A percentile compares a stretch with the other conserved stretches of the same genome.
These are phyloP conservation scores for Gigaspora rosea DNA, from an alignment of 192 early-diverging fungal genomes.

Conservation along the genomic window DNA sequence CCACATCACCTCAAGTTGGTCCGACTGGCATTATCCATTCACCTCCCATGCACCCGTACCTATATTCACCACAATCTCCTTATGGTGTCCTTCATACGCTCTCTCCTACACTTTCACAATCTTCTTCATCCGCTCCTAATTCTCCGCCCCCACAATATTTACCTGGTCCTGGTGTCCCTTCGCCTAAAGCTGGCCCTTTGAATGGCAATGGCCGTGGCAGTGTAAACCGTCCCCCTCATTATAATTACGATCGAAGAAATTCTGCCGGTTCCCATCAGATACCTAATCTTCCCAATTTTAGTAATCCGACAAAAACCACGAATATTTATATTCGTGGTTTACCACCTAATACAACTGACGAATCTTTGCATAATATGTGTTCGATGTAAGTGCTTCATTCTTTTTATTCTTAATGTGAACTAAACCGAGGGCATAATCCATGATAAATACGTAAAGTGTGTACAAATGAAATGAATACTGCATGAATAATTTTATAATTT, in stretches of 20 bases:
- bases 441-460: too few relatives aligned
- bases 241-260: constrained; percentile 31
- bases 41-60: constrained; percentile 42
- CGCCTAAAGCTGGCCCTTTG: constrained; percentile 27
- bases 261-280: constrained; percentile 25
- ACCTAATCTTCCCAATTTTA: constrained; percentile 31
- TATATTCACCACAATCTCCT: constrained; percentile 42
- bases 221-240: constrained; percentile 19
- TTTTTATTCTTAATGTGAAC: too few relatives aligned
- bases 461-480: too few relatives aligned
- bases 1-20: constrained; percentile 32
- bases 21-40: constrained; percentile 42
- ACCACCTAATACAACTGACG: constrained; percentile 68
- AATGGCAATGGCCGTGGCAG: constrained; percentile 3
- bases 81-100: constrained; percentile 40
- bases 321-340: constrained; percentile 86
- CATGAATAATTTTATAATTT: too few relatives aligned
- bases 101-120: constrained; percentile 44
- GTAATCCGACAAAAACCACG: constrained; percentile 46
- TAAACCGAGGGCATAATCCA: too few relatives aligned
- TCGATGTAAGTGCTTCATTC: constrained; percentile 50
- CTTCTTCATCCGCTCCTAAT: constrained; percentile 33
- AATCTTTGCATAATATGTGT: constrained; percentile 63
- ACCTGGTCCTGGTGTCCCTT: constrained; percentile 32
- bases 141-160: constrained; percentile 38